Evolutionary conservation across 371 early-diverging fungal genomes (phyloP), one percentile per base, ranked within the genome.

Genomic region (Gilbertella persicaria): DNA sequence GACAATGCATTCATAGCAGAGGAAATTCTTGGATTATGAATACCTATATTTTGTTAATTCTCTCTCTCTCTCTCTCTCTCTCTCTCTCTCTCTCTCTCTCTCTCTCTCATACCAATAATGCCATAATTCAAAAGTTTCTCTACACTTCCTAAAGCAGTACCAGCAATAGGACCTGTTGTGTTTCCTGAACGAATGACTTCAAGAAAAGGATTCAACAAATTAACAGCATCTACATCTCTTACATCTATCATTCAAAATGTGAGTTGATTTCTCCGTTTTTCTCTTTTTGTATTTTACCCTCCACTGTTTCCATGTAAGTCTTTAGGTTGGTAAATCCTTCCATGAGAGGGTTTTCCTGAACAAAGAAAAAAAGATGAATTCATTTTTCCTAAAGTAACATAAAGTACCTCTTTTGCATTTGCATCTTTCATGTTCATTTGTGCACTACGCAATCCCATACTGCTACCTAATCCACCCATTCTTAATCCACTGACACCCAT

Each of bases 161-260:
- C 90, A 0, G 95, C 93, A 50, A 97, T 96, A n/a, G 92, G 91
- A 3, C 96, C 96, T 13, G 92, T 94, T 4, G 95, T 95, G 57
- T 93, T 92, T 10, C 93, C 92, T 50, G 93, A 91, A 33, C 88
- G 84, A 49, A 98, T 90, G 6, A 97, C 93, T 41, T 89, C 85
- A 37, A 97, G 68, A 60, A 97, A 98, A 1, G 98, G 98, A 13
- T 80, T 82, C 9, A 98, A 66, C n/a, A 98, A 65, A 17, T 80
- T 62, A 4, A 85, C 64, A 0, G 93, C 88, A 63, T 91, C 92
- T 67, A 97, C 63, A 16, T 80, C 80, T 10, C 30, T 26, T 8
- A 71, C 65, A 50, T 77, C 80, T 79, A 57, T 25, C 9, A 8
- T 37, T 6, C 5, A 5, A 28, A 5, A 20, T 10, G 16, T 9